Conservation (phyloP, 305 asterid genomes). For the Fraxinus latifolia region DNA sequence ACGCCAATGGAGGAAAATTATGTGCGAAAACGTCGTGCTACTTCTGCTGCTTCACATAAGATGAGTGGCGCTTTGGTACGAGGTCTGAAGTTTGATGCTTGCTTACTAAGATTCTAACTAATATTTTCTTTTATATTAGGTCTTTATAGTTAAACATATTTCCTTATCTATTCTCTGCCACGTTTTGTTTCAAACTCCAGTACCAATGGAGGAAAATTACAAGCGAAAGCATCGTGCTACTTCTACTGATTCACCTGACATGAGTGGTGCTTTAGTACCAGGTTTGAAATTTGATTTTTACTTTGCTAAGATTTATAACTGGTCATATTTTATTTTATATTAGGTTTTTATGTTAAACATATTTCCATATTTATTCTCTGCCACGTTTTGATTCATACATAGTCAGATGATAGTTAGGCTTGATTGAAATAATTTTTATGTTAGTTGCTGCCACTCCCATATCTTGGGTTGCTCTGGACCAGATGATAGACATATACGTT, state of each 20-base stretch:
- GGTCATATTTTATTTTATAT: neutral
- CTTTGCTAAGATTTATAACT: neutral
- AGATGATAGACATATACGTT: slow-evolving; percentile 45
- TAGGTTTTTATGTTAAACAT: neutral
- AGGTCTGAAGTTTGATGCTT: neutral
- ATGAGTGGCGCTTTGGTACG: neutral
- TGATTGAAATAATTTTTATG: slow-evolving; percentile 15
- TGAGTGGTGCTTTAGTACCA: neutral
- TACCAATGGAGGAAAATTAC: neutral
- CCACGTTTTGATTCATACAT: neutral
- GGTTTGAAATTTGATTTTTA: neutral
- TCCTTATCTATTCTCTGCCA: neutral
- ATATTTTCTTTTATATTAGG: neutral
- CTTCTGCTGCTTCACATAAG: slow-evolving; percentile 5
- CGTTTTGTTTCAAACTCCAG: neutral
- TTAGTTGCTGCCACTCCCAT: slow-evolving; percentile 43
- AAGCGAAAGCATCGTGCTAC: slow-evolving; percentile 40
- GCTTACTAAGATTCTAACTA: neutral
- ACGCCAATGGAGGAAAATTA: slow-evolving; percentile 66
- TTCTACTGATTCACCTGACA: neutral
- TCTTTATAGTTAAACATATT: neutral
- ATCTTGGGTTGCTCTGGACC: slow-evolving; percentile 49
- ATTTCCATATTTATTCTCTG: neutral
- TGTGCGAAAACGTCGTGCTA: slow-evolving; percentile 55
- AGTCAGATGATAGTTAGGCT: neutral